These are phyloP conservation scores for Laguncularia racemosa DNA, from an alignment of 345 rosid species.

Conservation along the genomic window DNA sequence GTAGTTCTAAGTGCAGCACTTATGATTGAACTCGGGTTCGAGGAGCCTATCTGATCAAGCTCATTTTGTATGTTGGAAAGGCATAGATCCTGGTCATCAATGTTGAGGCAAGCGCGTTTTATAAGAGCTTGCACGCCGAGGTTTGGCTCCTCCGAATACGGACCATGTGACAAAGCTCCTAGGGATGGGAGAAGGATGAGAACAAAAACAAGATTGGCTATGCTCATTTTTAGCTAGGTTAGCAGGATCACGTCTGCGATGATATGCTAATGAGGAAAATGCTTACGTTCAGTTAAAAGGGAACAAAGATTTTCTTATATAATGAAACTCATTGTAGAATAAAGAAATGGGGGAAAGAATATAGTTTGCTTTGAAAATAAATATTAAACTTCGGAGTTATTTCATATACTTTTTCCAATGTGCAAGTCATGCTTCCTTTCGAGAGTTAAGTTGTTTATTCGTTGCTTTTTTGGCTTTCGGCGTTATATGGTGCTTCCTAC, in stretches of 20 bases:
- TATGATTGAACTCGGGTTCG: conserved; percentile 38
- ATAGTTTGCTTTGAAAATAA: conserved; percentile 52
- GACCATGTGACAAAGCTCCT: conserved; percentile 19
- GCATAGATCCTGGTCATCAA: conserved; percentile 49
- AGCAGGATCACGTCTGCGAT: not conserved
- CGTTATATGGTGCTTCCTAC: no score
- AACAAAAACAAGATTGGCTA: conserved; percentile 17
- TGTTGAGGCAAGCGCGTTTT: conserved; percentile 33
- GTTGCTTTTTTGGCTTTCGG: conserved; percentile 1
- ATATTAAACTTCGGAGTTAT: conserved; percentile 22
- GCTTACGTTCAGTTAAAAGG: not conserved
- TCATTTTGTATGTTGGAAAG: conserved; percentile 30
- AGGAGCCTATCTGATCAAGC: conserved; percentile 21
- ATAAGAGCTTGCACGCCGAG: conserved; percentile 31
- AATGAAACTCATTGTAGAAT: not conserved
- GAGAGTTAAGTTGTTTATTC: conserved; percentile 14
- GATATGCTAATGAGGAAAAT: conserved; percentile 9
- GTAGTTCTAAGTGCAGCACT: conserved; percentile 47
- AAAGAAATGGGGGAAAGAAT: conserved; percentile 6
- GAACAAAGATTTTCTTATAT: conserved; percentile 13
- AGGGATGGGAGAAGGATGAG: conserved; percentile 31
- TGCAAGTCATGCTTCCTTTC: conserved; percentile 59
- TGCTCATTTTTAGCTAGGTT: conserved; percentile 32
- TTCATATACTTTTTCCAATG: conserved; percentile 31
- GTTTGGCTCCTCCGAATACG: conserved; percentile 17